Base-by-base conservation (phyloP, 1,284 basidiomycete genomes). In the Hypsizygus ulmarius region DNA sequence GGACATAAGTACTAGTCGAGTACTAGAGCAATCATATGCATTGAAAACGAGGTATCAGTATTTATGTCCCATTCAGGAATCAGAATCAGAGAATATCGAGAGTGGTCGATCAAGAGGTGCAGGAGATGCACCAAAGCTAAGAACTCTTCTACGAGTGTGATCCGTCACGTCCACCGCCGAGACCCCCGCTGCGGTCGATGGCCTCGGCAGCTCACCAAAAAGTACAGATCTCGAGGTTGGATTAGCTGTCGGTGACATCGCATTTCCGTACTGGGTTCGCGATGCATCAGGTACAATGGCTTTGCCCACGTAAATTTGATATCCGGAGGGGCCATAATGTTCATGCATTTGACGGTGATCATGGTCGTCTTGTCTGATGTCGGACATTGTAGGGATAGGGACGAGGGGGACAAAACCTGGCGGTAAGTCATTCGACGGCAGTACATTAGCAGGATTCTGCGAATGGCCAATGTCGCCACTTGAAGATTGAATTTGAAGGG, bases 401-500 rank as follows among this genome's bases (percentile, higher is more conserved):
- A 64, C 66, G 16, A 68, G 57, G 3, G 67, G 66, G 7, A 70
- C 53, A 50, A 70, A 71, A 2, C 68, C 66, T 1, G 57, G 61
- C 2, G 69, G 69, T 14, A 68, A 55, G 16, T 63, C 49, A 41
- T 63, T 58, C 35, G 21, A 25, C 7, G 65, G 50, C 19, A 62
- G 49, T 30, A 60, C 55, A 25, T 54, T 56, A 5, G 55, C 43
- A 8, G 52, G 37, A 15, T 41, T 15, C 1, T 21, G 21, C 7
- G 19, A 8, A 8, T 33, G 32, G 35, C 30, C 15, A 30, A 39
- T n/a, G 3, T 45, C 8, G 35, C 27, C 37, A 19, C 3, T 3
- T 34, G 39, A 14, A 5, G 51, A 33, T 32, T 39, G 29, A 8
- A 25, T 21, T 12, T 36, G 37, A 14, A 33, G 43, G 28, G 30